Evolutionary conservation across 2,329 filamentous ascomycete species (phyloP).

Genomic region (Arthrobotrys sinensis): DNA sequence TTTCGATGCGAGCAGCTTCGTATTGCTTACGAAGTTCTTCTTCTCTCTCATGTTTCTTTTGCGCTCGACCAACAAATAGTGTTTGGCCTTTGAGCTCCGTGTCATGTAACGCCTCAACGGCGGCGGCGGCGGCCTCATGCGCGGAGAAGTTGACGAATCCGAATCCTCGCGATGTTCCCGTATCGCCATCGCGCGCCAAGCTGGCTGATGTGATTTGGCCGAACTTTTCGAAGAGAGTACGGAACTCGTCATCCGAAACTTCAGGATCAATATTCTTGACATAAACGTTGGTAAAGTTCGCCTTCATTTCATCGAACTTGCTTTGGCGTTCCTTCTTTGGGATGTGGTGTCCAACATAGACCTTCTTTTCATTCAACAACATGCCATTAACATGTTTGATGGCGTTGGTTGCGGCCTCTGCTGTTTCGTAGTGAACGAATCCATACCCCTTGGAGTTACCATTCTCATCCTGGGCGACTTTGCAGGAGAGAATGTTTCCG

Average conservation of each 20-base stretch:
- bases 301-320: conserved; percentile 99
- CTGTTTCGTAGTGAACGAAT: conserved; percentile 99
- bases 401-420: conserved; percentile 93
- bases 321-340: conserved; percentile 99
- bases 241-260: conserved; percentile 93
- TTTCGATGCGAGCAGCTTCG: conserved; percentile 96
- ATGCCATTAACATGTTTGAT: conserved; percentile 99
- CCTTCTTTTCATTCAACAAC: conserved; percentile 99
- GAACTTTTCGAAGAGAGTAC: conserved; percentile 89
- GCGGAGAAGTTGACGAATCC: conserved; percentile 96
- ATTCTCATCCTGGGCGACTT: conserved; percentile 97
- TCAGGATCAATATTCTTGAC: conserved; percentile 96
- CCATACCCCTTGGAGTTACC: conserved; percentile 98
- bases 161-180: conserved; percentile 92
- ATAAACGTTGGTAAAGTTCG: conserved; percentile 99
- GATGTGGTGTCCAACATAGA: conserved; percentile 98
- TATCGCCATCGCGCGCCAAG: conserved; percentile 86
- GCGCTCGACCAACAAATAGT: conserved; percentile 96
- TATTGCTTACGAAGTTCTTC: conserved; percentile 99
- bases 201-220: conserved; percentile 97
- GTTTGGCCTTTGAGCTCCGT: conserved; percentile 94
- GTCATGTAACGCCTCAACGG: conserved; percentile 92
- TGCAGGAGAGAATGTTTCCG: conserved; percentile 99
- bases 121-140: conserved; percentile 86
- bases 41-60: conserved; percentile 99